Percentiles rank a stretch among this genome's conserved stretches.
Conservation (phyloP, 73 alveolate genomes). For the Uronychia setigera region DNA sequence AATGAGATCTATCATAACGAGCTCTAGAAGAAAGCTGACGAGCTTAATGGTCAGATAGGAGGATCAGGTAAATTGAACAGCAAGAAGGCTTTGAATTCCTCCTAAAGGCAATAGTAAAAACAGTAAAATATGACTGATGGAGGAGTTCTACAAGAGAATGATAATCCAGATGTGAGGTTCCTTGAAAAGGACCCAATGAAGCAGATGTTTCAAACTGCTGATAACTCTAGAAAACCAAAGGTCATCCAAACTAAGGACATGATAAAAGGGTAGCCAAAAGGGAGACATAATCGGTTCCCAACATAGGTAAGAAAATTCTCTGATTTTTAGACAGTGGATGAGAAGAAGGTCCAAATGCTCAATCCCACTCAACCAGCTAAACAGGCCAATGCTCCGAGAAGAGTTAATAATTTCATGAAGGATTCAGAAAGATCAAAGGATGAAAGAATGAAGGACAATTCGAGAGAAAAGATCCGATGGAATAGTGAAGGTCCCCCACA, state of each 20-base stretch:
- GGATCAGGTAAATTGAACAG: too few species aligned
- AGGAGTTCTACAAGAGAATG: too few species aligned
- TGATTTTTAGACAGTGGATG: not conserved
- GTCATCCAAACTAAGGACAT: not conserved
- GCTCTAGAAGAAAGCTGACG: too few species aligned
- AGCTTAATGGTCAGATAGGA: too few species aligned
- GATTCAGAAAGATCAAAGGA: not conserved
- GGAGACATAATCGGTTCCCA: not conserved
- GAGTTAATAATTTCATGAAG: not conserved
- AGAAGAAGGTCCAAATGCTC: not conserved
- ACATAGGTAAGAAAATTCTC: not conserved
- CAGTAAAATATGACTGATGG: too few species aligned
- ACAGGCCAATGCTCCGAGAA: not conserved
- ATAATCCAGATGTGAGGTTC: too few species aligned
- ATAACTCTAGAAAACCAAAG: not conserved
- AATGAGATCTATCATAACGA: too few species aligned
- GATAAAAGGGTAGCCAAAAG: not conserved
- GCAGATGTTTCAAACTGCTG: not conserved
- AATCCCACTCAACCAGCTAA: too few species aligned
- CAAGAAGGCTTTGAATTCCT: too few species aligned
- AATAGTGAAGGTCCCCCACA: not conserved
- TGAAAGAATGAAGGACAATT: not conserved
- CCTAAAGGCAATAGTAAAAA: too few species aligned
- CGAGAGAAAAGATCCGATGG: not conserved
- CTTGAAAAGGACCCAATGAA: not conserved